These are phyloP conservation scores for Pulveroboletus sp. DNA, from an alignment of 768 basidiomycete genomes.

Conservation along the genomic window DNA sequence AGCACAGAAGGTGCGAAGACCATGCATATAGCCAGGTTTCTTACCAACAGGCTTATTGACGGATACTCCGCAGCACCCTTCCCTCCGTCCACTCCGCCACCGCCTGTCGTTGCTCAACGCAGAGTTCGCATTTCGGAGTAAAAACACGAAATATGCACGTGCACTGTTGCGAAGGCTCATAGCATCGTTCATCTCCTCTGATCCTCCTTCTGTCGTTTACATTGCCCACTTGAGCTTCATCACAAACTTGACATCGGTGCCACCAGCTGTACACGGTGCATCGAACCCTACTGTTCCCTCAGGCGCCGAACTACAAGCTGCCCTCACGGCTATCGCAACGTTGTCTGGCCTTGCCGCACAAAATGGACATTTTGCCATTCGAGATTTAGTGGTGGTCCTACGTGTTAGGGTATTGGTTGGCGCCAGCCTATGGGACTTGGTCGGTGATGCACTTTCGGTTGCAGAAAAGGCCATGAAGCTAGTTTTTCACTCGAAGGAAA, in stretches of 20 bases:
- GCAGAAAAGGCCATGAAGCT: constrained; percentile 51
- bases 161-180: constrained; percentile 53
- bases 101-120: constrained; percentile 60
- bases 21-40: constrained; percentile 4
- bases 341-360: constrained; percentile 30
- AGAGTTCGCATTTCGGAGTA: constrained; percentile 42
- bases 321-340: constrained; percentile 30
- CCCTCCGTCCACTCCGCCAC: constrained; percentile 55
- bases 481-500: constrained; percentile 19
- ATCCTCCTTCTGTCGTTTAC: constrained; percentile 53
- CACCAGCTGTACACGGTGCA: constrained; percentile 1
- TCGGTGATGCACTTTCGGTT: constrained; percentile 42
- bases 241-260: constrained; percentile 33
- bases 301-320: constrained; percentile 25
- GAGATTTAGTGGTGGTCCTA: constrained; percentile 49
- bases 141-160: constrained; percentile 56
- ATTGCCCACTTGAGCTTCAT: constrained; percentile 53
- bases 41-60: constrained; percentile 3
- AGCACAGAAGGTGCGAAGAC: constrained; percentile 50
- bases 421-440: constrained; percentile 49
- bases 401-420: constrained; percentile 54
- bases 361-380: constrained; percentile 39
- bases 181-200: constrained; percentile 39
- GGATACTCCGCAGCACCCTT: constrained; percentile 47
- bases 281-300: constrained; percentile 2